A percentile compares a stretch with the other conserved stretches of the same genome.
These are phyloP conservation scores for Metarhizium sp. DNA, from an alignment of 2,329 filamentous ascomycete genomes.

Conservation along the genomic window DNA sequence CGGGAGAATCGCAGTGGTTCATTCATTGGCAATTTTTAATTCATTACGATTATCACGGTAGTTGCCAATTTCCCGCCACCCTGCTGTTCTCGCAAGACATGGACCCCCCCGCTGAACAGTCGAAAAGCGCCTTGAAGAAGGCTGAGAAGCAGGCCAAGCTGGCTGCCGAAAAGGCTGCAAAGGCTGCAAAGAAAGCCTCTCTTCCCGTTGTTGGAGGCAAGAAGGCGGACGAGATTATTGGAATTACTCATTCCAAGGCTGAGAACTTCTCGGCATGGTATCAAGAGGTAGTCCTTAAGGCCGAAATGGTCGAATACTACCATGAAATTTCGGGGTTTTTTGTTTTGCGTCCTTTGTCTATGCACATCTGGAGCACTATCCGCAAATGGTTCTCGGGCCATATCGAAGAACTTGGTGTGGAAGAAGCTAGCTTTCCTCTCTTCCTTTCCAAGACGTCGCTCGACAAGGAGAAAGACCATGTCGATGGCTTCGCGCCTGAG, in stretches of 20 bases:
- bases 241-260: conserved; percentile 77
- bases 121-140: conserved; percentile 58
- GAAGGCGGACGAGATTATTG: conserved; percentile 63
- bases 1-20: not conserved
- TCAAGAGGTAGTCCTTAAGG: conserved; percentile 93
- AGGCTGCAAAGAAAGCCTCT: conserved; percentile 45
- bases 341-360: conserved; percentile 66
- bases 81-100: conserved; percentile 10
- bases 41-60: not conserved
- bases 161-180: conserved; percentile 52
- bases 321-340: conserved; percentile 91
- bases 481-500: conserved; percentile 96
- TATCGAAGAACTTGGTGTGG: conserved; percentile 86
- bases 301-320: conserved; percentile 97
- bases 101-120: conserved; percentile 27
- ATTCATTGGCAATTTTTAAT: not conserved
- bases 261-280: conserved; percentile 94
- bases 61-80: not conserved
- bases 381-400: conserved; percentile 59
- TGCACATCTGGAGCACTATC: conserved; percentile 59
- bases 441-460: conserved; percentile 90
- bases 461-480: conserved; percentile 83
- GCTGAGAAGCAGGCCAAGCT: conserved; percentile 54
- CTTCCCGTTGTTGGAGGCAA: conserved; percentile 48
- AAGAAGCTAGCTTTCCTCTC: conserved; percentile 94